Evolutionary conservation across 257 asterid species (phyloP).

Genomic region (Petunia secreta): DNA sequence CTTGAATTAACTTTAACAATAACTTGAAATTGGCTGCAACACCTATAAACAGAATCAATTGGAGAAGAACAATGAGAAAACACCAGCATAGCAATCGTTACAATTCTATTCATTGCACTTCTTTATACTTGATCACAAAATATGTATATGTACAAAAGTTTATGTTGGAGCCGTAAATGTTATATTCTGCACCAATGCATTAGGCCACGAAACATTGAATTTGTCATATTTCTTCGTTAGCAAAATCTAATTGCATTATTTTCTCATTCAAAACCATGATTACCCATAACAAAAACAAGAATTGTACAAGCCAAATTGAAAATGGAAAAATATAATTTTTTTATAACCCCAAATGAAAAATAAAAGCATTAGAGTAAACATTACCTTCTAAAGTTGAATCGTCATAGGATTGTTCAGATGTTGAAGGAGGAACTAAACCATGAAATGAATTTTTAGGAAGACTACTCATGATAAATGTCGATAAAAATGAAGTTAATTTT

Average conservation of each 20-base stretch:
- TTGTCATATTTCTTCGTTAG: not conserved
- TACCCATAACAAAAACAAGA: not conserved
- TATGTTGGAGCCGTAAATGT: not conserved
- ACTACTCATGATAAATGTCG: conserved; percentile 40
- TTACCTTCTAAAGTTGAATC: conserved; percentile 77
- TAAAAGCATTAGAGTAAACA: not conserved
- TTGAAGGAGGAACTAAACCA: conserved; percentile 37
- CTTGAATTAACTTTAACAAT: conserved; percentile 68
- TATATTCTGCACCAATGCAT: not conserved
- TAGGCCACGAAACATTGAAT: not conserved
- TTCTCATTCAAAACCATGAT: too few species aligned
- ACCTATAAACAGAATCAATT: conserved; percentile 42
- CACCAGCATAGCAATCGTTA: not conserved
- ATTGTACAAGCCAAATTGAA: not conserved
- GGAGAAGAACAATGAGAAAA: not conserved
- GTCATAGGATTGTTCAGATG: conserved; percentile 42
- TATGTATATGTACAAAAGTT: not conserved
- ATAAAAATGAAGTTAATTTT: conserved; percentile 16
- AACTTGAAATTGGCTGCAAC: conserved; percentile 69
- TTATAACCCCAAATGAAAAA: not conserved
- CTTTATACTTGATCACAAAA: not conserved
- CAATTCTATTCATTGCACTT: not conserved
- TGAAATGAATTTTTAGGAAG: conserved; percentile 50
- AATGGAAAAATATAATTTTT: not conserved
- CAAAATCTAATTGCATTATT: not conserved